Evolutionary conservation across 371 early-diverging fungal genomes (phyloP).

Genomic region (Caulochytrium protostelioides): DNA sequence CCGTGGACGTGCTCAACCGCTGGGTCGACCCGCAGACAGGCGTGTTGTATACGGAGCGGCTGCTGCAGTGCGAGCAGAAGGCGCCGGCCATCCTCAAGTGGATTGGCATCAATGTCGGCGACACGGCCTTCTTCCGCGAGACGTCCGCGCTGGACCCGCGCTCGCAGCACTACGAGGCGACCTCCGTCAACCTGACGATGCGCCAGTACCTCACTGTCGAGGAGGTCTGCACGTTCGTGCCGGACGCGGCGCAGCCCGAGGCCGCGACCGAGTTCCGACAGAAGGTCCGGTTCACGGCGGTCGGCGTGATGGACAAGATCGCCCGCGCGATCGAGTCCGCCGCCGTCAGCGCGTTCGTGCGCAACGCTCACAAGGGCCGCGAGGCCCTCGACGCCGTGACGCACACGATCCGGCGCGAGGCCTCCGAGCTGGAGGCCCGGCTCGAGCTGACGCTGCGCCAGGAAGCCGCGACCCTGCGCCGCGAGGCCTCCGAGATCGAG

Average conservation of each 20-base stretch:
- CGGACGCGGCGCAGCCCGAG: constrained; percentile 2
- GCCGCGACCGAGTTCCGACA: constrained; percentile 49
- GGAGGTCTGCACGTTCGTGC: constrained; percentile 49
- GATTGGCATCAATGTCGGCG: constrained; percentile 17
- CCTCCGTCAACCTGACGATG: constrained; percentile 18
- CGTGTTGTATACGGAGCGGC: constrained; percentile 63
- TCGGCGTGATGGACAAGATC: constrained; percentile 48
- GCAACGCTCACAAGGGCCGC: constrained; percentile 42
- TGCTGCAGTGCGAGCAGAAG: constrained; percentile 67
- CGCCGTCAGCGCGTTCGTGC: constrained; percentile 58
- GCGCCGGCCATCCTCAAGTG: constrained; percentile 34
- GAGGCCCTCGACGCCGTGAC: constrained; percentile 16
- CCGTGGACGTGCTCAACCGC: constrained; percentile 68
- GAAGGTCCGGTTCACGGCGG: constrained; percentile 54
- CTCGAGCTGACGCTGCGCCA: too few relatives aligned
- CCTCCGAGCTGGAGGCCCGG: constrained; percentile 4
- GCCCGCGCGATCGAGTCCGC: constrained; percentile 66
- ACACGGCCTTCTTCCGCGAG: constrained; percentile 64
- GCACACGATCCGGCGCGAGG: constrained; percentile 12
- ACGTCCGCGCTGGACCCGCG: constrained; percentile 60
- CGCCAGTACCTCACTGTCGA: constrained; percentile 51
- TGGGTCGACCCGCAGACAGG: constrained; percentile 60
- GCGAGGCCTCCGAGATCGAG: too few relatives aligned
- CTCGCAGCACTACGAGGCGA: constrained; percentile 41
- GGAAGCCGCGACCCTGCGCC: too few relatives aligned